These are phyloP conservation scores for Raphanus hybrid DNA, from an alignment of 441 rosid genomes.

Conservation along the genomic window DNA sequence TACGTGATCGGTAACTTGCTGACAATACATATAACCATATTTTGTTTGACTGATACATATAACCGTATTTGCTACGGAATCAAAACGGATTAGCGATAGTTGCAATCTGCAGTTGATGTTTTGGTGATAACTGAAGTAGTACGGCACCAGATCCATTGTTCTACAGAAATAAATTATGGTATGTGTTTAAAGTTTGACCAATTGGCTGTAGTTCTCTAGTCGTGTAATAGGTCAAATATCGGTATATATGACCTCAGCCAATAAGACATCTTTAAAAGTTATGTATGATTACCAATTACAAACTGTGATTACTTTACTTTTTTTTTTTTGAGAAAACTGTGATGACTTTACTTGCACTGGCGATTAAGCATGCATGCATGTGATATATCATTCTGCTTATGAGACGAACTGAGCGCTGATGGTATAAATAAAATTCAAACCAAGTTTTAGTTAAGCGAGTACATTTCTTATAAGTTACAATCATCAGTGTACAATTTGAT, in stretches of 20 bases:
- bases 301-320: no score
- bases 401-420: not conserved
- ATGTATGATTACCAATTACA: not conserved
- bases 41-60: not conserved
- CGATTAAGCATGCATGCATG: not conserved
- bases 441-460: not conserved
- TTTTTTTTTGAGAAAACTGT: not conserved
- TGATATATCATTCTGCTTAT: not conserved
- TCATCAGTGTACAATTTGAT: not conserved
- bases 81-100: not conserved
- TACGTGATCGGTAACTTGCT: not conserved
- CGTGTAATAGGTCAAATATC: not conserved
- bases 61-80: not conserved
- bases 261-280: not conserved
- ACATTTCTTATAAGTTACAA: not conserved
- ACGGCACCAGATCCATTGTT: not conserved
- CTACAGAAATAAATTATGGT: not conserved
- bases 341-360: not conserved
- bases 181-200: not conserved
- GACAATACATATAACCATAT: not conserved
- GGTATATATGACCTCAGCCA: not conserved
- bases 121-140: slow-evolving; percentile 1
- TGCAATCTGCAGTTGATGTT: not conserved
- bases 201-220: not conserved
- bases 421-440: not conserved